Evolutionary conservation across 2,329 filamentous ascomycete species (phyloP).

Genomic region (Fusarium tjaetaba): DNA sequence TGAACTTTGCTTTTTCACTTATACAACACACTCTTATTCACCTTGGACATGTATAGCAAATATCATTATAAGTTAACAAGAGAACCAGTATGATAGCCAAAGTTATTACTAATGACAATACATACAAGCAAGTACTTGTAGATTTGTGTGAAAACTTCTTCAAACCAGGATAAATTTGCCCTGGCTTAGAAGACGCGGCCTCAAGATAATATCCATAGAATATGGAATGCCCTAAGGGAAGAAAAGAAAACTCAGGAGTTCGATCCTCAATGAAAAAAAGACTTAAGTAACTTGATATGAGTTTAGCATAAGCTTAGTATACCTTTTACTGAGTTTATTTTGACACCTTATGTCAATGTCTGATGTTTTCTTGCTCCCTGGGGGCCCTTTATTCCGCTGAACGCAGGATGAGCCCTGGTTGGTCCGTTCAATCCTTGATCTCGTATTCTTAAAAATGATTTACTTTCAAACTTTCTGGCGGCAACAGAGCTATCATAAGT

Average conservation of each 20-base stretch:
- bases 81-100: not conserved
- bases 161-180: not conserved
- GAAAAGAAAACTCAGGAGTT: too few relatives aligned
- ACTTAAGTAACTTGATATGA: too few relatives aligned
- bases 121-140: not conserved
- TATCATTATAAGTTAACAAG: rapidly evolving
- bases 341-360: too few relatives aligned
- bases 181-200: not conserved
- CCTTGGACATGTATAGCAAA: not conserved
- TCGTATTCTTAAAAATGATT: not conserved
- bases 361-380: too few relatives aligned
- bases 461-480: not conserved
- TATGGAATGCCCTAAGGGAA: too few relatives aligned
- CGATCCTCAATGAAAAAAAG: too few relatives aligned
- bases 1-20: not conserved
- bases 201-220: too few relatives aligned
- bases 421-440: not conserved
- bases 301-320: too few relatives aligned
- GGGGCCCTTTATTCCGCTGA: not conserved
- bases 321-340: too few relatives aligned
- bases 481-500: too few relatives aligned
- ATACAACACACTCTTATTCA: not conserved
- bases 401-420: not conserved
- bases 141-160: not conserved
- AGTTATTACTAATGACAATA: not conserved